Evolutionary conservation across 768 basidiomycete genomes (phyloP).

Genomic region (Lactarius hengduanensis): DNA sequence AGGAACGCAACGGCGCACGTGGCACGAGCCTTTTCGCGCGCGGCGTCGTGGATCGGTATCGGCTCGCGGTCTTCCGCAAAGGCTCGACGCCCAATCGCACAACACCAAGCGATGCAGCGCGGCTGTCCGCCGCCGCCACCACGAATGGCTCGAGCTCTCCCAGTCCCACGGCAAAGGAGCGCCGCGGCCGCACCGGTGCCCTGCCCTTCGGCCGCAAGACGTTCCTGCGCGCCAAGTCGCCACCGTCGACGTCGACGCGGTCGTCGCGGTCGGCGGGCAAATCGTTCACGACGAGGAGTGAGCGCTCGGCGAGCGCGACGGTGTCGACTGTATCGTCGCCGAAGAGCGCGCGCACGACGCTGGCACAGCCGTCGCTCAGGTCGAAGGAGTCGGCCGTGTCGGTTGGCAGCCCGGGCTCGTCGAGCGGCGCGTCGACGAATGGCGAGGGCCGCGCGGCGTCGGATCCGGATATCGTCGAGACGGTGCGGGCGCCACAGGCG

Average conservation of each 20-base stretch:
- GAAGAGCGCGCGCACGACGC: conserved; percentile 46
- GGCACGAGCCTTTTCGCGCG: conserved; percentile 83
- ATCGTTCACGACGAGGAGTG: conserved; percentile 38
- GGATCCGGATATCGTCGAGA: conserved; percentile 26
- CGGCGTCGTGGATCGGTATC: conserved; percentile 88
- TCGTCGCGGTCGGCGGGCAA: conserved; percentile 38
- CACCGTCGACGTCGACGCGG: conserved; percentile 46
- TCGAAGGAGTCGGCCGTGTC: conserved; percentile 80
- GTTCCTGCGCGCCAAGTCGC: conserved; percentile 73
- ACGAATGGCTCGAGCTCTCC: conserved; percentile 45
- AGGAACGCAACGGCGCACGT: conserved; percentile 78
- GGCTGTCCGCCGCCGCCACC: conserved; percentile 28
- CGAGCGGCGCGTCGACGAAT: conserved; percentile 67
- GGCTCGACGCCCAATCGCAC: conserved; percentile 60
- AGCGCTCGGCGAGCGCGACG: conserved; percentile 48
- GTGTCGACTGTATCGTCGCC: conserved; percentile 52
- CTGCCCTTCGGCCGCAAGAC: conserved; percentile 72
- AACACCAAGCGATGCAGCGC: conserved; percentile 49
- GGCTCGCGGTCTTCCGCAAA: conserved; percentile 82
- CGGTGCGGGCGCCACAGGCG: conserved; percentile 8
- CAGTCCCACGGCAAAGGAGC: conserved; percentile 50
- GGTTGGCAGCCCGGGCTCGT: conserved; percentile 65
- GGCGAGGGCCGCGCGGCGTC: conserved; percentile 40
- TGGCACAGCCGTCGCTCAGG: conserved; percentile 65
- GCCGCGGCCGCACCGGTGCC: conserved; percentile 66